These are phyloP conservation scores for Dioscorea alata DNA, from an alignment of 106 monocot species.

Conservation along the genomic window DNA sequence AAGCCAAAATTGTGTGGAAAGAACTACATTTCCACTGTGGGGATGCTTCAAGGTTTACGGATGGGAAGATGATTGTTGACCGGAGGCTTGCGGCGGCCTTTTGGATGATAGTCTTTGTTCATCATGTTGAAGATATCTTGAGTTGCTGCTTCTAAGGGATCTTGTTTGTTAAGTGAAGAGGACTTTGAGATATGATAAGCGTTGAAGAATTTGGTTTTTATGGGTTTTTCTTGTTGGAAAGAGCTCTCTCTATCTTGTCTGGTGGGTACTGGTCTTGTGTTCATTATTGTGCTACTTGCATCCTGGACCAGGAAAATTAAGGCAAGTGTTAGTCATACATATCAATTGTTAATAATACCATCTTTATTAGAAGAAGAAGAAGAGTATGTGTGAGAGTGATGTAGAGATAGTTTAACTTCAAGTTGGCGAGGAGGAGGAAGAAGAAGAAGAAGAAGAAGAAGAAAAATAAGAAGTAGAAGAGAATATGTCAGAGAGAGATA, in stretches of 20 bases:
- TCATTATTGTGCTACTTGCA: background rate
- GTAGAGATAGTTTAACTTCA: too few relatives aligned
- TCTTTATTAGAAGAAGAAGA: too few relatives aligned
- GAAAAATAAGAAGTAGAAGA: too few relatives aligned
- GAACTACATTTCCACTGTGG: slow-evolving; percentile 1
- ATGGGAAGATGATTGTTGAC: slow-evolving; percentile 25
- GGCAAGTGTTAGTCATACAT: background rate
- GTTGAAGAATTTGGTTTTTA: too few relatives aligned
- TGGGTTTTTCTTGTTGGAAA: too few relatives aligned
- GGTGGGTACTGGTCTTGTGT: background rate
- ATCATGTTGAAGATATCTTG: slow-evolving; percentile 28
- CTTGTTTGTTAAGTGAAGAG: background rate
- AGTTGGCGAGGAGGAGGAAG: too few relatives aligned
- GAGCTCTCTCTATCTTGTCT: background rate
- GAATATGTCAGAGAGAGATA: too few relatives aligned
- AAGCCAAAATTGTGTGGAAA: slow-evolving; percentile 5
- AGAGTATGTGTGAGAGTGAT: too few relatives aligned
- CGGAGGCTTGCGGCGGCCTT: slow-evolving; percentile 12
- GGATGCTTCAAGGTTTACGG: background rate
- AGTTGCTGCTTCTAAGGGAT: background rate
- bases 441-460: too few relatives aligned
- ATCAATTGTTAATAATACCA: background rate
- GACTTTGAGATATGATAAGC: background rate
- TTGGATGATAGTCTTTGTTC: slow-evolving; percentile 17
- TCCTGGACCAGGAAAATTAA: slow-evolving; percentile 3